Base-by-base conservation (phyloP, 441 rosid genomes). In the Capsella rubella region DNA sequence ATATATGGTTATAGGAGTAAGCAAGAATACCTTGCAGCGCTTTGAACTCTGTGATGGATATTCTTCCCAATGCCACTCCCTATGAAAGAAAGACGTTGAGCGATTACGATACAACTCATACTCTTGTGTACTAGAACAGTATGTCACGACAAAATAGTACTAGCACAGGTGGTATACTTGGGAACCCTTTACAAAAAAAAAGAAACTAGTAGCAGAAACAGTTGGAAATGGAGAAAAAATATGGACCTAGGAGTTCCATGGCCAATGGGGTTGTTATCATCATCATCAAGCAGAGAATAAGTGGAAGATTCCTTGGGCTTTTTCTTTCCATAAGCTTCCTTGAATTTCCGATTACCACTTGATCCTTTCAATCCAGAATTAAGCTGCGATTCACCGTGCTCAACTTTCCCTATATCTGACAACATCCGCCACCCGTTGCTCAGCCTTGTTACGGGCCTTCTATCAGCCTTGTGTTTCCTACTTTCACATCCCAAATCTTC, bases 1-100 rank as follows among this genome's bases (percentile, higher is more conserved):
- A 46, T 64, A 49, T 55, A 62, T 43, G 57, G 59, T 21, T 34
- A 51, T 9, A 40, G 14, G 13, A 60, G 31, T 45, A 67, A 72
- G 54, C 31, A 59, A 60, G 29, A 77, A 67, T 67, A 78, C 81
- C 98, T 87, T 85, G 64, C 51, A 81, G 54, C 18, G 65, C 81
- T 79, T 84, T 39, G 80, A 56, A 72, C 72, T 67, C 62, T 57
- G 74, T 65, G 82, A 77, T 72, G 78, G 68, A 62, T 1, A 70
- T 50, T 67, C 82, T 73, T 67, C 59, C 78, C 59, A 71, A 66
- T 49, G 78, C 76, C 79, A 75, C 54, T 84, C 80, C 85, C 97
- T 89, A 67, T 69, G 54, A 77, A 27, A 40, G 5, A 69, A 69
- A 63, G 69, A 46, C 37, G 68, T 18, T 18, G 50, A 63, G 52